These are phyloP conservation scores for Rhododendron ovatum DNA, from an alignment of 148 eudicot genomes.

Conservation along the genomic window DNA sequence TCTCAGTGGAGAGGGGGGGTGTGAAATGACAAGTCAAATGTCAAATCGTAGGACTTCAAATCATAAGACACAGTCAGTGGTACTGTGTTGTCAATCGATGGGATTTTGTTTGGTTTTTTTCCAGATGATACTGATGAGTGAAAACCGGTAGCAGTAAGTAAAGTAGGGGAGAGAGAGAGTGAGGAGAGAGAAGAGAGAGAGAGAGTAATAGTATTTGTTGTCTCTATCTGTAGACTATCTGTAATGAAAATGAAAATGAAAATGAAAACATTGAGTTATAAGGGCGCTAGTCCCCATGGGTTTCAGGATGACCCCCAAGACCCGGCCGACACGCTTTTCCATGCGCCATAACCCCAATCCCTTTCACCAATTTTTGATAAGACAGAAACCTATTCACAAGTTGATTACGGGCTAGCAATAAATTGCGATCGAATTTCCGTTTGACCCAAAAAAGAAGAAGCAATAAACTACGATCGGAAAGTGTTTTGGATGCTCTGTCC, in stretches of 20 bases:
- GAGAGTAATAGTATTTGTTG: neutral
- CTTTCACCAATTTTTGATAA: neutral
- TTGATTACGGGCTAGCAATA: no score
- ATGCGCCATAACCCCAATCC: neutral
- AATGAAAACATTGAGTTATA: neutral
- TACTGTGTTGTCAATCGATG: conserved; percentile 21
- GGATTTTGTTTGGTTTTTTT: conserved; percentile 9
- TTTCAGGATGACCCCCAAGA: conserved; percentile 11
- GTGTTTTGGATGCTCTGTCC: no score
- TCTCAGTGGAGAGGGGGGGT: neutral
- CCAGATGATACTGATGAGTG: neutral
- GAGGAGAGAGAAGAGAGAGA: neutral
- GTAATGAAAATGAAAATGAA: neutral
- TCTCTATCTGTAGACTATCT: no score
- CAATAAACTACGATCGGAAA: no score
- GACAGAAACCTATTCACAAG: no score
- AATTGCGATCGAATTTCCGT: no score
- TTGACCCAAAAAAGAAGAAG: no score
- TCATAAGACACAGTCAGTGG: conserved; percentile 44
- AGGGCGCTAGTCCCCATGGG: neutral
- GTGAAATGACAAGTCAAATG: conserved; percentile 58
- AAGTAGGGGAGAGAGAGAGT: neutral
- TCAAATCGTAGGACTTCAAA: conserved; percentile 48
- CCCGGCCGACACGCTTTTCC: conserved; percentile 21
- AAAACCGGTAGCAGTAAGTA: neutral